A percentile compares a stretch with the other conserved stretches of the same genome.
phyloP scores from a whole-genome alignment of 345 rosid species.

The Erysimum cheiranthoides region DNA sequence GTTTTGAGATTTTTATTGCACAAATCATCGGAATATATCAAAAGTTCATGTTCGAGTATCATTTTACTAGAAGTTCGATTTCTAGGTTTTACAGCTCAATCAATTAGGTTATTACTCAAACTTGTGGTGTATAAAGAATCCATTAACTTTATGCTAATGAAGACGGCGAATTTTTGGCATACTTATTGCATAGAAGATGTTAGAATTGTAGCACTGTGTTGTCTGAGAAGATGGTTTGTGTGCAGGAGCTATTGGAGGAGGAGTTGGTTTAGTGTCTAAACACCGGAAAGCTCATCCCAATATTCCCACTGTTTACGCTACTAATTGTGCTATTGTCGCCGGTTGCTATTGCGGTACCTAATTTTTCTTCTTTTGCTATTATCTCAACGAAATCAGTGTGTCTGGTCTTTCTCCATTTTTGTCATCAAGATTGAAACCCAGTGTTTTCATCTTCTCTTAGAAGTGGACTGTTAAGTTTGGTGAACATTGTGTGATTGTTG shows the following conservation, averaged over 20 bases:
- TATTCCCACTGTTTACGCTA: slow-evolving; percentile 65
- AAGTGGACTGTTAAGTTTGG: not conserved
- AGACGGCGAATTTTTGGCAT: no score
- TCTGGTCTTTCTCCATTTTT: not conserved
- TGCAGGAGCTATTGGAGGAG: slow-evolving; percentile 73
- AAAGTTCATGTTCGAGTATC: no score
- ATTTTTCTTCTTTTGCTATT: not conserved
- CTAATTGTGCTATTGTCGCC: slow-evolving; percentile 71
- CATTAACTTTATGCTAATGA: no score
- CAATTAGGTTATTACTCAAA: not conserved
- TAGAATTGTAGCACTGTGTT: not conserved
- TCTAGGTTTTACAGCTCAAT: not conserved
- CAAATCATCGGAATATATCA: not conserved
- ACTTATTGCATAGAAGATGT: not conserved
- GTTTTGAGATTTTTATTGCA: slow-evolving; percentile 7
- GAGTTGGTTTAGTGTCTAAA: slow-evolving; percentile 70
- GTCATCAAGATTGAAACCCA: not conserved
- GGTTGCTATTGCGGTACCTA: slow-evolving; percentile 80
- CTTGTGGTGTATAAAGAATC: not conserved
- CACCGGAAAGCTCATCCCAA: slow-evolving; percentile 65
- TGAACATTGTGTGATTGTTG: slow-evolving; percentile 3
- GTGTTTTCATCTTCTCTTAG: no score
- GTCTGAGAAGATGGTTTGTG: slow-evolving; percentile 26
- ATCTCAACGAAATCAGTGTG: not conserved
- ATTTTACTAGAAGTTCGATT: not conserved